Base-by-base conservation (phyloP, 2,329 filamentous ascomycete species). In the Periconia sp. region DNA sequence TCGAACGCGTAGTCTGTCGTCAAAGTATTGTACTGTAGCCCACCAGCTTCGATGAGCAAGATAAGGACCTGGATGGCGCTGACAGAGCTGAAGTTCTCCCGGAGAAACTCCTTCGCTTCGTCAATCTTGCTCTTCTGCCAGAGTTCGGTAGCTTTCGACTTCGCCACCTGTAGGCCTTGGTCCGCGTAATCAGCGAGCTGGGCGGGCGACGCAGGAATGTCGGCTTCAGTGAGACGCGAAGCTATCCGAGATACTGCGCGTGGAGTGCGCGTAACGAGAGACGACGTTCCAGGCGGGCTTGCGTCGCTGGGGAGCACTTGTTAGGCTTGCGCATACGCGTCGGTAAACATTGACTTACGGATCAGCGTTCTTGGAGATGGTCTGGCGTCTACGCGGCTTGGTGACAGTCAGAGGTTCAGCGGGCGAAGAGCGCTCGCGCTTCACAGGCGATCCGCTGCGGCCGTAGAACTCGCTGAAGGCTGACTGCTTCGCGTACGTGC, bases 391-490 rank as follows among this genome's bases (percentile, higher is more conserved):
- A 48, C 64, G 52, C 46, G 59, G 36, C 47, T 63, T 66, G 13
- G 49, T 48, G 13, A 54, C 62, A 11, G 59, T 48, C 8, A 73
- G 53, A 18, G 70, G 58, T 22, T 75, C 72, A 4, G 48, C 40
- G 8, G 63, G 57, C 24, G 64, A 66, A 5, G 50, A 48, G 41
- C 61, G 57, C 44, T 77, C 74, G 56, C 72, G 72, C 66, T 81
- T 81, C 26, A 74, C 64, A 5, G 78, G 78, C 34, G 79, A 80
- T 31, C 80, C 79, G 46, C 48, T 57, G 67, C 86, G 85, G 65
- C 80, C 82, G 76, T 89, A 96, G 79, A 90, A 96, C 47, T 87
- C 84, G 48, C 80, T 74, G 65, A 96, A 82, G 41, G 76, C 77
- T 40, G 84, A 73, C 54, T 91, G 82, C 45, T 76, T 75, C 38